Conservation (phyloP, 2,329 filamentous ascomycete genomes). For the Fusarium sp. region DNA sequence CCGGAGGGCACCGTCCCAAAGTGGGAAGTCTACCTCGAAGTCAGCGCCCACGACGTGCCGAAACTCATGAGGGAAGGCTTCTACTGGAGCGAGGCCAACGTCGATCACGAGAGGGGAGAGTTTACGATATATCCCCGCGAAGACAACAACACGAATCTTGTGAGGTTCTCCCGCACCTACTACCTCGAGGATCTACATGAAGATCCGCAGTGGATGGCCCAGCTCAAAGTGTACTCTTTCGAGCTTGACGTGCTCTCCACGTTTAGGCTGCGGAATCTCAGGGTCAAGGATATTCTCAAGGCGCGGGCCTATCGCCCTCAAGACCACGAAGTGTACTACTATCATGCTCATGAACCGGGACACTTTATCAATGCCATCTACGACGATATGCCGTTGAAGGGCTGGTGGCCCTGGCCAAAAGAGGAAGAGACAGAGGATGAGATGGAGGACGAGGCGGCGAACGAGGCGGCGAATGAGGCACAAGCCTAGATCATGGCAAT, state of each 20-base stretch:
- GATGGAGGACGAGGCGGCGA: background rate
- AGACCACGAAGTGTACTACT: background rate
- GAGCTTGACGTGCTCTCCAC: background rate
- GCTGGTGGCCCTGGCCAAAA: slow-evolving; percentile 1
- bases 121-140: background rate
- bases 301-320: background rate
- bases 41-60: background rate
- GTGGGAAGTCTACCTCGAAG: background rate
- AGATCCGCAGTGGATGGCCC: background rate
- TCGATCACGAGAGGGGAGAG: background rate
- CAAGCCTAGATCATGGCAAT: background rate
- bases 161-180: background rate
- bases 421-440: background rate
- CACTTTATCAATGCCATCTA: background rate
- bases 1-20: background rate
- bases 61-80: background rate
- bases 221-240: background rate
- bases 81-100: background rate
- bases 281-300: background rate
- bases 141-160: background rate
- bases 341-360: background rate
- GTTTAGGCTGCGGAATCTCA: background rate
- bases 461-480: background rate
- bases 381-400: background rate
- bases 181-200: background rate